Evolutionary conservation across 768 basidiomycete species (phyloP), one percentile per base, ranked within the genome.

Genomic region (Hypholoma fasciculare): DNA sequence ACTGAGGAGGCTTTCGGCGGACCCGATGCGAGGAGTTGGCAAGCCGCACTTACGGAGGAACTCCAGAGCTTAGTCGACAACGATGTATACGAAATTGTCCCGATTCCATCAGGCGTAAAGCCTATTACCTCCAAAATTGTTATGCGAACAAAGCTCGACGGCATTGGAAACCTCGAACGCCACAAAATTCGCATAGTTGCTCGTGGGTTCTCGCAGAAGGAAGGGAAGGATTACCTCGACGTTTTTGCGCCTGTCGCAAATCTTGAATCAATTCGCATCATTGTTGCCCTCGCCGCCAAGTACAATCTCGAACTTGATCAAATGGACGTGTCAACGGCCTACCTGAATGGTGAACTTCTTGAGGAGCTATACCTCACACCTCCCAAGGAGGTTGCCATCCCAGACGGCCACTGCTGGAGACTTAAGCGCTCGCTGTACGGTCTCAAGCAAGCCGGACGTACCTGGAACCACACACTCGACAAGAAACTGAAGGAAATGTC

Each of bases 291-390:
- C 7, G 61, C 65, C 1, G 57, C 61, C 8, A 57, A 59, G 26
- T 55, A 59, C 43, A 42, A 61, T 30, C 60, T 64, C 46, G 57
- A 63, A 14, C 56, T 66, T 11, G 55, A 66, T 17, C 61, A 62
- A 20, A 56, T 67, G 60, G 66, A 67, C 44, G 60, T 63, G 8
- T 51, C 52, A 14, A 61, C 62, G 1, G 66, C 63, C 5, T 67
- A 62, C 52, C 54, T 65, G 17, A 65, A 65, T 43, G 61, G 62
- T 4, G 54, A 63, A 44, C 55, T 65, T 30, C 38, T 49, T 0
- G 62, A 65, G 27, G 64, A 67, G 20, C 37, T 67, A 1, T 67
- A 61, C 40, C 39, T 67, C 23, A 19, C 38, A 34, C 59, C 54
- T 1, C 63, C 61, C 2, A 27, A 50, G 16, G 66, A 61, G 1